Percentiles rank a stretch among this genome's conserved stretches.
Conservation (phyloP, 2,329 filamentous ascomycete species). For the Alternaria alternata region DNA sequence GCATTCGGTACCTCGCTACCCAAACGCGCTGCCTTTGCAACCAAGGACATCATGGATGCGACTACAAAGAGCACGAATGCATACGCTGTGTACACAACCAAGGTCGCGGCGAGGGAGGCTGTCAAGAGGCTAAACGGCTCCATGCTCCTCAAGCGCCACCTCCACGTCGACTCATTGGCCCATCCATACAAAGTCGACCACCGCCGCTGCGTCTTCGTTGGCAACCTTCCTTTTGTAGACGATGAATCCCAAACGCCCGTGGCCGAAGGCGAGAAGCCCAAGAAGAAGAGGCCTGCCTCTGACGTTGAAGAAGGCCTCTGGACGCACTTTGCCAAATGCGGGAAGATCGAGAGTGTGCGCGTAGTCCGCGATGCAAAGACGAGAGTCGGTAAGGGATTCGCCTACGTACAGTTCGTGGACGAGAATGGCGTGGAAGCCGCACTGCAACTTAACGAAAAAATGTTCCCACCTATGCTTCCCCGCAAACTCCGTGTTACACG, state of each 20-base stretch:
- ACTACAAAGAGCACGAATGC: slow-evolving; percentile 95
- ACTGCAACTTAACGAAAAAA: slow-evolving; percentile 86
- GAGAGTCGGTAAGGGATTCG: slow-evolving; percentile 93
- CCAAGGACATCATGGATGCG: slow-evolving; percentile 86
- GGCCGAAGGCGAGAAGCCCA: slow-evolving; percentile 68
- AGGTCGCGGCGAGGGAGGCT: slow-evolving; percentile 77
- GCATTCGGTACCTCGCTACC: slow-evolving; percentile 84
- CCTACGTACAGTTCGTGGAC: slow-evolving; percentile 95
- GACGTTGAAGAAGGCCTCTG: slow-evolving; percentile 94
- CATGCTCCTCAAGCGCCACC: slow-evolving; percentile 82
- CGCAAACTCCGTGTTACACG: slow-evolving; percentile 84
- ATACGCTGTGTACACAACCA: slow-evolving; percentile 86
- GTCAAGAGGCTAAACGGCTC: slow-evolving; percentile 82
- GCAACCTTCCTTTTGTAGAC: slow-evolving; percentile 95
- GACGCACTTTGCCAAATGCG: slow-evolving; percentile 78
- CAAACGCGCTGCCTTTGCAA: slow-evolving; percentile 93
- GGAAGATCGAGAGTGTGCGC: slow-evolving; percentile 90
- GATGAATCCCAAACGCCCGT: slow-evolving; percentile 76
- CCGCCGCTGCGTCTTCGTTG: slow-evolving; percentile 92
- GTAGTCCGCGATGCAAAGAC: slow-evolving; percentile 90
- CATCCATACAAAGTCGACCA: slow-evolving; percentile 85
- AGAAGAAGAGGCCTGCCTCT: slow-evolving; percentile 75
- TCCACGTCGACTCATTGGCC: slow-evolving; percentile 89
- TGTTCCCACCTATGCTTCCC: slow-evolving; percentile 93
- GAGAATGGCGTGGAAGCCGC: slow-evolving; percentile 90